Percentiles rank a stretch among this genome's conserved stretches.
Conservation (phyloP, 768 basidiomycete genomes). For the Rhizopogon rudus region DNA sequence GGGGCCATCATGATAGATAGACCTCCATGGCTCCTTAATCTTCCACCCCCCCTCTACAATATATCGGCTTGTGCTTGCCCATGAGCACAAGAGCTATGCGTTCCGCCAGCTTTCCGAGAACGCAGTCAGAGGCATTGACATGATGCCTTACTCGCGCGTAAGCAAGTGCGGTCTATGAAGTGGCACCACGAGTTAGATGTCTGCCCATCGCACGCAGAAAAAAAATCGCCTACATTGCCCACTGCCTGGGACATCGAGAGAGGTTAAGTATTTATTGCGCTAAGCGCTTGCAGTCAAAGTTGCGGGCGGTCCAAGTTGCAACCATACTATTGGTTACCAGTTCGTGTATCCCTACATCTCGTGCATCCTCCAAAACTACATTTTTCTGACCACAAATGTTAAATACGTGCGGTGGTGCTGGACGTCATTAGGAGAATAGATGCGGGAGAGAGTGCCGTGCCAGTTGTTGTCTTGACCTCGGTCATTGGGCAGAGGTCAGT, state of each 20-base stretch:
- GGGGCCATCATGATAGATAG: constrained; percentile 64
- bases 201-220: not conserved
- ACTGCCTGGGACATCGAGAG: constrained; percentile 65
- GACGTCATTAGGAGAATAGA: constrained; percentile 55
- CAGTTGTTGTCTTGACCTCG: constrained; percentile 69
- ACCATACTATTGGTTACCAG: too few species aligned
- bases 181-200: not conserved
- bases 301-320: too few species aligned
- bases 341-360: too few species aligned
- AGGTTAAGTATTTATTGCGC: not conserved
- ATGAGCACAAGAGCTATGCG: constrained; percentile 93
- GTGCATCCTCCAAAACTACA: too few species aligned
- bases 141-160: constrained; percentile 97
- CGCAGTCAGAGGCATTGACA: constrained; percentile 83
- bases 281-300: not conserved
- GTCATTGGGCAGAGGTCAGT: constrained; percentile 73
- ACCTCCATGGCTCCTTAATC: constrained; percentile 61
- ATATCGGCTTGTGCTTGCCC: constrained; percentile 99
- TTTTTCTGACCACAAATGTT: too few species aligned
- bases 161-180: constrained; percentile 80
- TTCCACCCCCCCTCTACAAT: constrained; percentile 64
- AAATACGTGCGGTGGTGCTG: constrained; percentile 38
- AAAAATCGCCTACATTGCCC: constrained; percentile 59
- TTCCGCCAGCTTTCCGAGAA: constrained; percentile 93
- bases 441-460: constrained; percentile 51